Evolutionary conservation across 75 land plant species (phyloP), one percentile per base, ranked within the genome.

Genomic region (Sequoia sempervirens): DNA sequence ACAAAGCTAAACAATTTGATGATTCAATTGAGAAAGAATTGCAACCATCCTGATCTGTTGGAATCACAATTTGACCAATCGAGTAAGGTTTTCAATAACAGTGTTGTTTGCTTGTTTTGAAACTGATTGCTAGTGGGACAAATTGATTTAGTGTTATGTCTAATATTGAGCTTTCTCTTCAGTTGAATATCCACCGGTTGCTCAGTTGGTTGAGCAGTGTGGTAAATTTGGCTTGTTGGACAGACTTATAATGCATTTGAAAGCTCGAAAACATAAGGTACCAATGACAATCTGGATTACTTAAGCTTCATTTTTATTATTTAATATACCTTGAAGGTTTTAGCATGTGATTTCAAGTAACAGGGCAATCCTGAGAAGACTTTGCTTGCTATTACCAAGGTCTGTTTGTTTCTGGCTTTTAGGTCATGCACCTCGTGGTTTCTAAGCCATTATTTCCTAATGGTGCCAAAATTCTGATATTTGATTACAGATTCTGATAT

Each of bases 41-140:
- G 96, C 90, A 93, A 93, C 85, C 97, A 95, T 90, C 99, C 99
- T 84, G 99, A 95, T 75, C 91, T 97, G 73, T 80, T 96, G 81
- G 87, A 85, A 40, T 87, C 95, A 41, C 89, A 89, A 2, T 91
- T 91, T 75, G 87, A 89, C 76, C 89, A 84, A 37, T 87, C 90
- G 40, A 75, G 99, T 96, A 91, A 82, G 92, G 83, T 4, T 64
- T 43, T 58, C 4, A 1, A 2, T 75, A 69, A 28, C 61, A 64
- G 15, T 66, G 20, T 40, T 28, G 58, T 13, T 52, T 36, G 38
- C 18, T 17, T 58, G 74, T 50, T 43, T 18, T 32, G 37, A 50
- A 53, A 80, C 15, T 43, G 61, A 54, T 82, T 0, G n/a, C 28
- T 45, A n/a, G 28, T 41, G 13, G 12, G 80, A 54, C n/a, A 34